Base-by-base conservation (phyloP, 108 stramenopile genomes). In the Cyclotella choctawhatcheeana region DNA sequence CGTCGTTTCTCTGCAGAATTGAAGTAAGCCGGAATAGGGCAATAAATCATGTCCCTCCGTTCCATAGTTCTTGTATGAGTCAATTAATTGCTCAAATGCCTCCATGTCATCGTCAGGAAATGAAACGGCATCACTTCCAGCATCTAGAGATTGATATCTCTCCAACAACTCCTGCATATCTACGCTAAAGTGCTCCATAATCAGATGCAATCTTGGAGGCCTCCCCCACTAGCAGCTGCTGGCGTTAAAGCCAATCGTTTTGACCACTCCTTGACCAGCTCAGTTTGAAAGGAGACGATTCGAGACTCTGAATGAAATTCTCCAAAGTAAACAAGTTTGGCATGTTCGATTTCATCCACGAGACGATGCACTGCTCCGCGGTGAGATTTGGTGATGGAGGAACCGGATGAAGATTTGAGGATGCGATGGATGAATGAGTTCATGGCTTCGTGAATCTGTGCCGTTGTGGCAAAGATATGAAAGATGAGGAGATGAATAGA, bases 111-210 rank as follows among this genome's bases (percentile, higher is more conserved):
- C 44, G 13, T 58, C 47, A 2, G 69, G n/a, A 29, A 70, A 59
- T 8, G 33, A 58, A 8, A 12, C 2, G 2, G 1, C 14, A 44
- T 58, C 69, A 53, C 66, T 59, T 5, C 69, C 50, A 40, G 2
- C 37, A 43, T 69, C 29, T 5, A 17, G 12, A 61, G 25, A 31
- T 58, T 73, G 75, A 70, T 87, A 88, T 4, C 77, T 61, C 33
- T 88, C 76, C 37, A 88, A 61, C n/a, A 91, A 65, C 14, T 37
- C 60, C 56, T 91, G 85, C 82, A 92, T 79, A 55, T 92, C 88
- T 33, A 89, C 82, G 27, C 82, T 84, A 70, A 92, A 89, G 64
- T 92, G 91, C 59, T 92, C 91, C 77, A 88, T 73, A 33, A 92
- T 79, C 14, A 92, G 73, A 84, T 89, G 91, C 25, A 92, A 61